Evolutionary conservation across 2,329 filamentous ascomycete species (phyloP).

Genomic region (Cordyceps cicadae): DNA sequence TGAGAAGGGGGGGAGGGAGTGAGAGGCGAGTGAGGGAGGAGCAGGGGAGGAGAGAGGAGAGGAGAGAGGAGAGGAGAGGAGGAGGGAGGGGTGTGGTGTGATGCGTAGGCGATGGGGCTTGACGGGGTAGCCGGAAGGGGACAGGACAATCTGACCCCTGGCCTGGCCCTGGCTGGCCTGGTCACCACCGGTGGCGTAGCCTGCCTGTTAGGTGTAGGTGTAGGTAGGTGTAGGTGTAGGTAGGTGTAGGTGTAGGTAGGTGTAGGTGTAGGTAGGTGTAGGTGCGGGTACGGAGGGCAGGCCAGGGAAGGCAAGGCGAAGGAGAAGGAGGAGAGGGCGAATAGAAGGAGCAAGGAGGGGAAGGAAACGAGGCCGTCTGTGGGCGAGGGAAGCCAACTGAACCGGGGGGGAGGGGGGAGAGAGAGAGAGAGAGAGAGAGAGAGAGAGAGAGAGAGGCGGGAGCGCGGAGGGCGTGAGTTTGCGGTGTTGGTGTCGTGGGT

Average conservation of each 20-base stretch:
- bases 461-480: not conserved
- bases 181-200: not conserved
- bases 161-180: not conserved
- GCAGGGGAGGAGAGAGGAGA: no score
- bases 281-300: slow-evolving; percentile 2
- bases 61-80: not conserved
- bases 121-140: slow-evolving; percentile 9
- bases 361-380: no score
- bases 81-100: not conserved
- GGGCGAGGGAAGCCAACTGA: no score
- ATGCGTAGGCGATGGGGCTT: not conserved
- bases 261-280: no score
- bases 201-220: not conserved
- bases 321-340: not conserved
- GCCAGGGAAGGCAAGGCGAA: not conserved
- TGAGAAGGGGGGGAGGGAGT: no score
- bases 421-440: no score
- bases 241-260: no score
- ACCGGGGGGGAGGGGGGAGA: not conserved
- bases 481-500: not conserved
- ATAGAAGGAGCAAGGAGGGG: not conserved
- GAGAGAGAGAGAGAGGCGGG: no score
- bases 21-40: not conserved
- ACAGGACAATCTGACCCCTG: slow-evolving; percentile 7
- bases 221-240: no score